Evolutionary conservation across 2,329 filamentous ascomycete species (phyloP).

Genomic region (Penicillium sp.): DNA sequence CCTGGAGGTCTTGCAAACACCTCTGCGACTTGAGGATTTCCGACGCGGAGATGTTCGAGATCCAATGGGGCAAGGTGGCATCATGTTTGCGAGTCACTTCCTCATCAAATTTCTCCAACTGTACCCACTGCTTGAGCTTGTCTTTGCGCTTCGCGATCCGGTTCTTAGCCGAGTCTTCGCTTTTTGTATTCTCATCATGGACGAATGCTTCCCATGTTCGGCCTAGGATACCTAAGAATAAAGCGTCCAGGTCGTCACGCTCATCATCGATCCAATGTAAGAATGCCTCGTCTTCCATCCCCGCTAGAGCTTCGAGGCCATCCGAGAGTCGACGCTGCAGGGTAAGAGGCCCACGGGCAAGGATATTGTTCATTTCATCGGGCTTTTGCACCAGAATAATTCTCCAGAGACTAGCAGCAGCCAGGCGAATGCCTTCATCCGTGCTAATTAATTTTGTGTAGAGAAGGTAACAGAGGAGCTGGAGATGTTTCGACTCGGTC

Average conservation of each 20-base stretch:
- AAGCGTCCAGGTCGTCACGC: conserved; percentile 71
- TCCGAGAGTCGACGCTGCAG: conserved; percentile 71
- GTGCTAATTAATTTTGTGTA: conserved; percentile 83
- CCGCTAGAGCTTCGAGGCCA: conserved; percentile 80
- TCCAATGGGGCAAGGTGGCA: conserved; percentile 84
- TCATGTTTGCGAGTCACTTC: conserved; percentile 79
- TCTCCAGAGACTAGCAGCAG: conserved; percentile 84
- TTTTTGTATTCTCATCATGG: conserved; percentile 74
- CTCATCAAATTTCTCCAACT: conserved; percentile 67
- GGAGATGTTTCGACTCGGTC: conserved; percentile 76
- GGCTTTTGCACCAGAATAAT: conserved; percentile 93
- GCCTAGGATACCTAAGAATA: conserved; percentile 81
- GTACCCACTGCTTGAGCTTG: conserved; percentile 76
- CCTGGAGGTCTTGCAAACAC: conserved; percentile 87
- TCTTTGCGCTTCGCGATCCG: conserved; percentile 77
- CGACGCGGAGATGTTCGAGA: conserved; percentile 90
- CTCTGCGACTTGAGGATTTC: conserved; percentile 92
- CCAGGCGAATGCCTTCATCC: conserved; percentile 65
- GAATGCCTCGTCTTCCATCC: conserved; percentile 87
- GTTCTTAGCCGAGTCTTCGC: conserved; percentile 70
- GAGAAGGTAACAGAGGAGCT: conserved; percentile 86
- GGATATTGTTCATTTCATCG: conserved; percentile 71
- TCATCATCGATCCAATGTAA: conserved; percentile 85
- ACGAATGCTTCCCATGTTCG: conserved; percentile 90
- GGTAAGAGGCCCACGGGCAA: conserved; percentile 68